These are phyloP conservation scores for Sphaerobolus stellatus DNA, from an alignment of 1,284 basidiomycete genomes.

Conservation along the genomic window DNA sequence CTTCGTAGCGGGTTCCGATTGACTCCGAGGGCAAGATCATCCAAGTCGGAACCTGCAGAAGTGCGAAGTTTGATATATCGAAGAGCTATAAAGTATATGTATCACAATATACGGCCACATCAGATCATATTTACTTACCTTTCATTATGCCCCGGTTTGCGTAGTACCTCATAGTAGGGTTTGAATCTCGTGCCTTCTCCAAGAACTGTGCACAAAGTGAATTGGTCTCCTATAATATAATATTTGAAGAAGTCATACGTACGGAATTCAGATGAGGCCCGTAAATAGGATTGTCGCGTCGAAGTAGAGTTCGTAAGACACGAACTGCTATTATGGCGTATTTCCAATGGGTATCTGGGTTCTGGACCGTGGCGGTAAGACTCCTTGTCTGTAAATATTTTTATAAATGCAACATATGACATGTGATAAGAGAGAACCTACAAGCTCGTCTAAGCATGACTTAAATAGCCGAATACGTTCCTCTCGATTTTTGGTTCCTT, in stretches of 20 bases:
- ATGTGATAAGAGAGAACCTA: slow-evolving; percentile 29
- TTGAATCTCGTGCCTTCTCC: slow-evolving; percentile 53
- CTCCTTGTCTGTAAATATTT: slow-evolving; percentile 34
- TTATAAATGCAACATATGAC: not conserved
- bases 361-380: slow-evolving; percentile 54
- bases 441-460: slow-evolving; percentile 42
- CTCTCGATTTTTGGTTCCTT: slow-evolving; percentile 46
- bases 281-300: slow-evolving; percentile 69
- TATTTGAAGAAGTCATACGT: not conserved
- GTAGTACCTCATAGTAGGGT: slow-evolving; percentile 54
- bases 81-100: slow-evolving; percentile 8
- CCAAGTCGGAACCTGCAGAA: slow-evolving; percentile 51
- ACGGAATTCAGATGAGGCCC: slow-evolving; percentile 46
- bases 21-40: slow-evolving; percentile 54
- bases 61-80: slow-evolving; percentile 82
- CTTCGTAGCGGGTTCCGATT: slow-evolving; percentile 61
- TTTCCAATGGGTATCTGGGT: slow-evolving; percentile 76
- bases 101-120: not conserved
- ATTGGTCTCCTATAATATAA: too few relatives aligned
- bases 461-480: slow-evolving; percentile 44
- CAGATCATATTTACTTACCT: slow-evolving; percentile 22
- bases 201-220: slow-evolving; percentile 41
- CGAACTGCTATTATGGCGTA: slow-evolving; percentile 77
- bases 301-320: slow-evolving; percentile 70
- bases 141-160: slow-evolving; percentile 55